These are phyloP conservation scores for Breynia disticha DNA, from an alignment of 441 rosid genomes.

Conservation along the genomic window DNA sequence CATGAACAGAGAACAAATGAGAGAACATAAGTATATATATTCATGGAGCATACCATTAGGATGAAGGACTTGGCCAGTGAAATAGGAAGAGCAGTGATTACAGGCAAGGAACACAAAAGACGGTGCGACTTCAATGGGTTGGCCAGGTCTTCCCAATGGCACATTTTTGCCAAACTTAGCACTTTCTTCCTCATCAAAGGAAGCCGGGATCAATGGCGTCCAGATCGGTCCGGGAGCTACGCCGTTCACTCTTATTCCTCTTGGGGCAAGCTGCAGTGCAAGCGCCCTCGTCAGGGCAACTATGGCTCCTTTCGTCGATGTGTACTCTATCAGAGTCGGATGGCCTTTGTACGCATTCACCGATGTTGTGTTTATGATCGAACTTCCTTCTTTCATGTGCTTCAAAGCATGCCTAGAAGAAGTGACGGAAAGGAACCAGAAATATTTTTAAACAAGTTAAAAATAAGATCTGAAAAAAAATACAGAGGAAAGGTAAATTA, in stretches of 20 bases:
- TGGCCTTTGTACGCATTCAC: slow-evolving; percentile 57
- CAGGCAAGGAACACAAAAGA: slow-evolving; percentile 23
- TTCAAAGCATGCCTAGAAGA: slow-evolving; percentile 59
- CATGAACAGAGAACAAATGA: not conserved
- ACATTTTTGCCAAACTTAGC: slow-evolving; percentile 38
- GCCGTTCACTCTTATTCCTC: slow-evolving; percentile 60
- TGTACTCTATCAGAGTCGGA: slow-evolving; percentile 49
- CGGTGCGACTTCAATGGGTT: slow-evolving; percentile 66
- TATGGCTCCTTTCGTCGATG: slow-evolving; percentile 71
- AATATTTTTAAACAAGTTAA: too few species aligned
- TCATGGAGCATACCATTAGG: slow-evolving; percentile 42
- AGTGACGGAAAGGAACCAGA: too few species aligned
- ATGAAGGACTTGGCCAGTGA: slow-evolving; percentile 66
- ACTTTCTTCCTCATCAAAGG: slow-evolving; percentile 44
- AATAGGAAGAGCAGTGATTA: slow-evolving; percentile 69
- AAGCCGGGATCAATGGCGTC: slow-evolving; percentile 69
- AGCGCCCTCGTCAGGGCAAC: slow-evolving; percentile 67
- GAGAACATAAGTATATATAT: too few species aligned
- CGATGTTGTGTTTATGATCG: slow-evolving; percentile 74
- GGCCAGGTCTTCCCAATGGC: slow-evolving; percentile 69
- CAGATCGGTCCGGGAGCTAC: slow-evolving; percentile 79
- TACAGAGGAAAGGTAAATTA: too few species aligned
- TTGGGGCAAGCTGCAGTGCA: slow-evolving; percentile 55
- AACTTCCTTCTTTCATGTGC: slow-evolving; percentile 75
- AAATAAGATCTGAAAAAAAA: too few species aligned